Base-by-base conservation (phyloP, 73 alveolate species). In the Breviolum minutum region DNA sequence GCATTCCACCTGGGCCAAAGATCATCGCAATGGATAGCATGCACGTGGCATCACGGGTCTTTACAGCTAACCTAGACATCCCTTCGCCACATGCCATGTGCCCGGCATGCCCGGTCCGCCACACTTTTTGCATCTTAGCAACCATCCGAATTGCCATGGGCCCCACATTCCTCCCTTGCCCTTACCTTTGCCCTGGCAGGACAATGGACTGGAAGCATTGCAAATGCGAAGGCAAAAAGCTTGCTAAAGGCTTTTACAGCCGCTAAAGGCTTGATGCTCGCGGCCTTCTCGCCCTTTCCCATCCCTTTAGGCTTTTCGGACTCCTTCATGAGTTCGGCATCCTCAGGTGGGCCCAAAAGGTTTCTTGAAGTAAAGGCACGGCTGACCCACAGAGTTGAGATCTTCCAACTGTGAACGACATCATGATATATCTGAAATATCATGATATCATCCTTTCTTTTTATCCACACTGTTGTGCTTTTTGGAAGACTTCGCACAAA, bases 251-350 rank as follows among this genome's bases (percentile, higher is more conserved):
- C 0, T 40, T 66, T 11, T 17, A 11, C 74, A 13, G 24, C 74
- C 11, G 77, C 77, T 17, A 40, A 3, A 40, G 12, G 83, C 83
- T 19, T 19, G 70, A 68, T 27, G 32, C 16, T 26, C 70, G 54
- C 9, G 19, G 97, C 97, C 97, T 92, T 92, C 88, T 80, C 97
- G 80, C 97, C 97, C 86, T 92, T 92, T 14, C 97, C 97, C 40
- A 74, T 54, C 7, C 97, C 97, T 74, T 92, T 92, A 64, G 97
- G 97, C 89, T 92, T 92, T 32, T 92, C 97, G 27, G 97, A 80
- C 77, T 92, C 97, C 54, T 92, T 63, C 97, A 92, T 92, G 89
- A 92, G 90, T 20, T 92, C 97, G 16, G 64, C 48, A 79, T 92
- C 97, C 96, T 89, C 24, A 16, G 13, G 88, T 17, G 13, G 63